Evolutionary conservation across 129 eudicot species (phyloP).

Genomic region (Lonicera japonica): DNA sequence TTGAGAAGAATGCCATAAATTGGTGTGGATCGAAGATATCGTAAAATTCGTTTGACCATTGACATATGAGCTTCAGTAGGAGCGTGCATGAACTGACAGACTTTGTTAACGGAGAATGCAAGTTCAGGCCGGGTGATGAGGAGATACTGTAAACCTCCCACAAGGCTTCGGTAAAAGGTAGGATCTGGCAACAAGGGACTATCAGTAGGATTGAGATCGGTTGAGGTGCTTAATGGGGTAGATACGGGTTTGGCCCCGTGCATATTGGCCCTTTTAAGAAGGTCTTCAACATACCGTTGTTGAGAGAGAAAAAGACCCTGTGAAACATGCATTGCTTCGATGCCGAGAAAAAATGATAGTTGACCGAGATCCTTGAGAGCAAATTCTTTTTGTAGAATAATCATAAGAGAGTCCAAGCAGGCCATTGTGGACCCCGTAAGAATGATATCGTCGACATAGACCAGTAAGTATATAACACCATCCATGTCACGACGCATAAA

Average conservation of each 20-base stretch:
- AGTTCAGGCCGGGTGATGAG: background rate
- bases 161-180: background rate
- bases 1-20: background rate
- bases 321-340: background rate
- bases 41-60: background rate
- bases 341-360: background rate
- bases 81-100: constrained; percentile 1
- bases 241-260: background rate
- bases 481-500: background rate
- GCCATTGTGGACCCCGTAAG: background rate
- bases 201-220: background rate
- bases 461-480: background rate
- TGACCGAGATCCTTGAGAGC: background rate
- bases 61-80: background rate
- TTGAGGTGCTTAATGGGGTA: background rate
- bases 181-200: background rate
- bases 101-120: background rate
- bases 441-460: background rate
- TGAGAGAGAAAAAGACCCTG: background rate
- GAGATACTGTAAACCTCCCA: background rate
- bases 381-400: background rate
- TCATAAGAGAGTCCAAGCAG: background rate
- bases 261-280: background rate
- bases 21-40: background rate
- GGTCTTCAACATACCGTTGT: background rate